Percentiles rank a stretch among this genome's conserved stretches.
phyloP scores from a whole-genome alignment of 805 yeast species.

The Ascoidea tarda region DNA sequence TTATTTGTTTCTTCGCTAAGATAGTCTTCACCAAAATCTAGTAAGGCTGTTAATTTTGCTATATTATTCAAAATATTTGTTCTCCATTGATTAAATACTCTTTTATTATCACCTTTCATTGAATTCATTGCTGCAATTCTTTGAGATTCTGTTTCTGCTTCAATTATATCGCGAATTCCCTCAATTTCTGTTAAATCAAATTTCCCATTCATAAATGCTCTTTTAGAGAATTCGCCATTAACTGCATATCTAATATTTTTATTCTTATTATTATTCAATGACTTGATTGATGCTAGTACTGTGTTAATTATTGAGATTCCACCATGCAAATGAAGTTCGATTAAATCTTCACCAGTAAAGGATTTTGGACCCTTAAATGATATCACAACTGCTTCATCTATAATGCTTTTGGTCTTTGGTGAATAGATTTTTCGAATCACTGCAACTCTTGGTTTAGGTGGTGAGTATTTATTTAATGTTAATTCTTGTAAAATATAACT shows the following conservation, averaged over 20 bases:
- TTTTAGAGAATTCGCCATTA: constrained; percentile 80
- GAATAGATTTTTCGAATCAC: constrained; percentile 41
- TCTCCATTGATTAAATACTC: constrained; percentile 54
- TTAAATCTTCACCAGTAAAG: constrained; percentile 83
- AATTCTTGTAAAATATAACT: constrained; percentile 28
- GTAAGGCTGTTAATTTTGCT: constrained; percentile 73
- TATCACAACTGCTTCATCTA: constrained; percentile 69
- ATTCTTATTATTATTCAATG: constrained; percentile 24
- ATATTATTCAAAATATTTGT: constrained; percentile 43
- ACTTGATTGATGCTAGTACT: constrained; percentile 47
- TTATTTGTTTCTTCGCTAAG: constrained; percentile 44
- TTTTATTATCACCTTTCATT: constrained; percentile 53
- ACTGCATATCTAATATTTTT: constrained; percentile 64
- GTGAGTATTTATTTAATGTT: constrained; percentile 21
- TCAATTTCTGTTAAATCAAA: constrained; percentile 84
- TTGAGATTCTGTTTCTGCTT: constrained; percentile 89
- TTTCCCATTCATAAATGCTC: constrained; percentile 77
- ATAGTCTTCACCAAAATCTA: constrained; percentile 92
- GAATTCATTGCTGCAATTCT: constrained; percentile 61
- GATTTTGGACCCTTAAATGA: constrained; percentile 63
- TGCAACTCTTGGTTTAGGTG: constrained; percentile 40
- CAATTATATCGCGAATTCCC: constrained; percentile 77
- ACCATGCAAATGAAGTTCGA: constrained; percentile 90
- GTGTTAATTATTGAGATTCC: constrained; percentile 74
- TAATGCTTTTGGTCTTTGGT: constrained; percentile 23